phyloP scores from a whole-genome alignment of 2,329 filamentous ascomycete genomes.

The Myriosclerotinia curreyana region DNA sequence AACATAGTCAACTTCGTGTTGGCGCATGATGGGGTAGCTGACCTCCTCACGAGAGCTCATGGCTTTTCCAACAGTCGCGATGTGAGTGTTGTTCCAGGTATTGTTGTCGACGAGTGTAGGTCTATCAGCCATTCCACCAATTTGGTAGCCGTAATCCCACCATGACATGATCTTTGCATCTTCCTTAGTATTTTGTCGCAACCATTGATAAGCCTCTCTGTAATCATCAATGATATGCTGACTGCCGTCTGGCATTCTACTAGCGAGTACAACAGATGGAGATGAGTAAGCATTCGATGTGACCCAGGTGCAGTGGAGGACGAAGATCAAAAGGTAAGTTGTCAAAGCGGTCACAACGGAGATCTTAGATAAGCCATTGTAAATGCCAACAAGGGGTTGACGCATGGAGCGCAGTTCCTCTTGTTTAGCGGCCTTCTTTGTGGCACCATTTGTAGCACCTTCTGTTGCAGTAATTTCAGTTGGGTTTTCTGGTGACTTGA shows the following conservation, averaged over 20 bases:
- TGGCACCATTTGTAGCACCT: conserved; percentile 38
- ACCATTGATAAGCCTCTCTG: conserved; percentile 98
- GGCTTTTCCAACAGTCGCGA: conserved; percentile 96
- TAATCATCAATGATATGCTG: conserved; percentile 99
- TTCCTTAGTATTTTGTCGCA: conserved; percentile 91
- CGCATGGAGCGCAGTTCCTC: conserved; percentile 66
- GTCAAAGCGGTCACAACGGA: conserved; percentile 70
- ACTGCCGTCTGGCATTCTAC: conserved; percentile 85
- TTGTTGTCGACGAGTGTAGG: conserved; percentile 99
- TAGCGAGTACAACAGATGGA: conserved; percentile 92
- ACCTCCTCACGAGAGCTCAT: conserved; percentile 98
- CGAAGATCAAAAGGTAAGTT: conserved; percentile 85
- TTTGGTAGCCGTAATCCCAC: conserved; percentile 99
- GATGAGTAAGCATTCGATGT: conserved; percentile 99
- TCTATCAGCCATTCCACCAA: conserved; percentile 97
- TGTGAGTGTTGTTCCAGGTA: conserved; percentile 99
- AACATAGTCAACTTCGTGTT: conserved; percentile 99
- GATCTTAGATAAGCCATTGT: conserved; percentile 73
- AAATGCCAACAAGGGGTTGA: conserved; percentile 77
- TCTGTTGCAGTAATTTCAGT: conserved; percentile 44
- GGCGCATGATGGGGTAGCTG: conserved; percentile 96
- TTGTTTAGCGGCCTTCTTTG: conserved; percentile 53
- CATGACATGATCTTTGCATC: conserved; percentile 99
- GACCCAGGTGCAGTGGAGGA: conserved; percentile 98
- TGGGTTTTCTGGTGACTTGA: conserved; percentile 58